Base-by-base conservation (phyloP, 148 eudicot species). In the Chenopodium quinoa region DNA sequence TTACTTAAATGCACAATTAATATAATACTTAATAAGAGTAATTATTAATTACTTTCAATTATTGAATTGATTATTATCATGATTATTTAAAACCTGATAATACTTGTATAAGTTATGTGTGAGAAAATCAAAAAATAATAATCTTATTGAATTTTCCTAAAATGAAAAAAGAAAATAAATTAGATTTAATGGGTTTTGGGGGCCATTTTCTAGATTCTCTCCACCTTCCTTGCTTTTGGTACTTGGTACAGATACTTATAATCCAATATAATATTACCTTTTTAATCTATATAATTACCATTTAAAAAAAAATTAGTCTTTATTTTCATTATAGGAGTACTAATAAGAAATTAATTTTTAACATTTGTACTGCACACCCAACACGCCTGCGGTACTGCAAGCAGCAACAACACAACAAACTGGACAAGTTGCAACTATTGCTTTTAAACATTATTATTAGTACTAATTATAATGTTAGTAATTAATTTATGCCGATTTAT, bases 171-270 rank as follows among this genome's bases (percentile, higher is more conserved):
- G 44, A 7, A 40, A 40, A 40, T 40, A 4, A 40, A 40, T 6
- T 40, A 27, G 1, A 27, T 27, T 27, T 27, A 40, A 40, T 40
- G 44, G 44, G 44, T 40, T 40, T 40, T 40, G 44, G 78, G 74
- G 44, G 79, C 81, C 13, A 50, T 50, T 86, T 83, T 88, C 87
- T 86, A 88, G 92, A 88, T 88, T 86, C 87, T 83, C 90, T 86
- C 87, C 84, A 54, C 87, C 81, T 85, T 85, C 84, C 76, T 75
- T 73, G 85, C 85, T 83, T 81, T 85, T 31, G 76, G 83, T 80
- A 87, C 76, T 52, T 52, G 56, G 22, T 56, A 17, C 19, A 80
- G 81, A 64, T 79, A 81, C 79, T 78, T 48, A 75, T 48, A 23
- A 85, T 22, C 77, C 20, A 27, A 23, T 10, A 10, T 32, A 14